phyloP scores from a whole-genome alignment of 768 basidiomycete species.

The Termitomyces sp. region DNA sequence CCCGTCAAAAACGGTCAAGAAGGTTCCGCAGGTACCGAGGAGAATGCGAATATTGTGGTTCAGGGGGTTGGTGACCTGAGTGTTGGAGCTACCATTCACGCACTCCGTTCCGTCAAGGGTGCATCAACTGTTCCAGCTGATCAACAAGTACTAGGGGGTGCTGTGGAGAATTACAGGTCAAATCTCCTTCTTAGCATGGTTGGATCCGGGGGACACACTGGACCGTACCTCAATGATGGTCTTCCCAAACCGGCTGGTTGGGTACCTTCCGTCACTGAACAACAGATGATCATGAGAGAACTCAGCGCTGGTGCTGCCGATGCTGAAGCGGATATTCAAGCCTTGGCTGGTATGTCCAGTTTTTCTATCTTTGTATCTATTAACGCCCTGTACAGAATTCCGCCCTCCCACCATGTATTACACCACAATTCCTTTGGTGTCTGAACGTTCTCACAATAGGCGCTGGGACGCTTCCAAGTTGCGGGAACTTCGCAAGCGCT shows the following conservation, averaged over 20 bases:
- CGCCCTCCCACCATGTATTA: conserved; percentile 95
- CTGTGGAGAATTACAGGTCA: conserved; percentile 91
- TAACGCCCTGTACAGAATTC: conserved; percentile 58
- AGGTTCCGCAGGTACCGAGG: conserved; percentile 52
- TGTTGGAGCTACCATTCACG: conserved; percentile 85
- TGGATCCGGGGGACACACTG: conserved; percentile 63
- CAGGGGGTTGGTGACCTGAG: conserved; percentile 83
- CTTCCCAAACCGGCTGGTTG: conserved; percentile 60
- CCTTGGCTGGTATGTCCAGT: conserved; percentile 71
- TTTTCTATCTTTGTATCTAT: not conserved
- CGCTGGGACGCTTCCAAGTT: conserved; percentile 93
- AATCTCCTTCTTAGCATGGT: conserved; percentile 90
- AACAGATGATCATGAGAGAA: conserved; percentile 96
- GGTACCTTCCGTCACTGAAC: conserved; percentile 78
- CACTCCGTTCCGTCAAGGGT: conserved; percentile 84
- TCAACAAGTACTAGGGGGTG: conserved; percentile 88
- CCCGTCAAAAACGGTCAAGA: conserved; percentile 85
- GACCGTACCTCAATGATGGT: conserved; percentile 51
- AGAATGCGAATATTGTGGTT: conserved; percentile 59
- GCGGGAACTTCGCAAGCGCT: conserved; percentile 88
- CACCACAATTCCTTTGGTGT: conserved; percentile 87
- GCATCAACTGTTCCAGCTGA: conserved; percentile 88
- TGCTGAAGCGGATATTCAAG: conserved; percentile 79
- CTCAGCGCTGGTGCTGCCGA: conserved; percentile 72
- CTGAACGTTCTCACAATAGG: conserved; percentile 78